Base-by-base conservation (phyloP, 2,329 filamentous ascomycete species). In the Pseudogymnoascus sp. region DNA sequence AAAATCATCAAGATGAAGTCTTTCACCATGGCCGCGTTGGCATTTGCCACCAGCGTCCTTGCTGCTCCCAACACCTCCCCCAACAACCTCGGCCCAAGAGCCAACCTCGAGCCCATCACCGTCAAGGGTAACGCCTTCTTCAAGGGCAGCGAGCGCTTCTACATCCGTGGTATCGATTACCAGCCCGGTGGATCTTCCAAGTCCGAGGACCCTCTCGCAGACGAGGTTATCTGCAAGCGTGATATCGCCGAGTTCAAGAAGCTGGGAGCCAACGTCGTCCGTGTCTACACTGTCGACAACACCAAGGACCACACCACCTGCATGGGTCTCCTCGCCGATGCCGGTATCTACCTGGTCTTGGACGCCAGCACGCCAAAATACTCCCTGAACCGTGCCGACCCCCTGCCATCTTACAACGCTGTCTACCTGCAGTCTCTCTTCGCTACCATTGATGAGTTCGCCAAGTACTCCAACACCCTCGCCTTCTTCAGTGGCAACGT, bases 401-500 rank as follows among this genome's bases (percentile, higher is more conserved):
- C 47, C 18, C 28, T 20, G 66, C 88, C 93, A 18, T 71, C 80
- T 64, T 99, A 94, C 94, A 86, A 91, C 73, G 82, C 86, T 59
- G 82, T 83, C 14, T 82, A 97, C 58, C 96, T 86, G 78, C 73
- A 80, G 37, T 90, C 91, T 65, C 99, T 97, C 81, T 89, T 86
- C 62, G 77, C 78, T 35, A 94, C 99, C 63, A 79, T 99, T 63
- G 92, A 97, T 72, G 81, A 84, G 65, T 79, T 99, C 70, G 81
- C 83, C 68, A 81, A 89, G 73, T 97, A 96, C 82, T 82, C 84
- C 76, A 99, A 99, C 78, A 87, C 90, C 59, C 86, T 99, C 66
- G 94, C 94, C 70, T 99, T 97, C 87, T 97, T 99, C 75, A 93
- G 92, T 68, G 94, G 94, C 74, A 99, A 99, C 78, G 47, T 54